Evolutionary conservation across 169 alveolate genomes (phyloP).

Genomic region (Cryptosporidium muris): DNA sequence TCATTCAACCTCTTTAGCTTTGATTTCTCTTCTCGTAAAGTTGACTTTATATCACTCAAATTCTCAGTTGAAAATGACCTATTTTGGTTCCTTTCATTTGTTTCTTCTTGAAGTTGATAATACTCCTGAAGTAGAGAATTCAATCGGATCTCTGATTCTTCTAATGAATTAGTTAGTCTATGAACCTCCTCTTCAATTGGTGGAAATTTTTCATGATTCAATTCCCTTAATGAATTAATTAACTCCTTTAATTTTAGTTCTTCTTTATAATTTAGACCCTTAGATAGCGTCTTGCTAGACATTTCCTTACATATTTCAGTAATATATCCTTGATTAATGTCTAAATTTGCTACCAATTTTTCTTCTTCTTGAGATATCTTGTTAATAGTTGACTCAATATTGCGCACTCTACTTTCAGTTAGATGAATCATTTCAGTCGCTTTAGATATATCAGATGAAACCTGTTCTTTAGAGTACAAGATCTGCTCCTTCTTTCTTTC

Average conservation of each 20-base stretch:
- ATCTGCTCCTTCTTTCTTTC: slow-evolving; percentile 8
- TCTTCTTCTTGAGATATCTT: slow-evolving; percentile 60
- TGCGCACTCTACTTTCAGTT: slow-evolving; percentile 28
- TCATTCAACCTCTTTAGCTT: slow-evolving; percentile 11
- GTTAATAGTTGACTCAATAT: slow-evolving; percentile 25
- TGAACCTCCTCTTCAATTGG: slow-evolving; percentile 23
- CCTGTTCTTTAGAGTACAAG: slow-evolving; percentile 5
- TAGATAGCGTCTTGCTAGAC: slow-evolving; percentile 16
- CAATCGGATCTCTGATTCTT: slow-evolving; percentile 24
- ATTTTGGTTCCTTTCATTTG: slow-evolving; percentile 4
- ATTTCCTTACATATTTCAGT: slow-evolving; percentile 21
- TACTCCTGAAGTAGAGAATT: slow-evolving; percentile 24
- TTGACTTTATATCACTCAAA: not conserved
- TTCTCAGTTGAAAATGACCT: not conserved
- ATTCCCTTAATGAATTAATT: slow-evolving; percentile 11
- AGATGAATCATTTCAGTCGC: slow-evolving; percentile 61
- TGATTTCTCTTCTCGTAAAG: slow-evolving; percentile 5
- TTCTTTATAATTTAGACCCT: slow-evolving; percentile 17
- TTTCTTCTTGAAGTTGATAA: slow-evolving; percentile 36
- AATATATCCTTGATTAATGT: slow-evolving; percentile 25
- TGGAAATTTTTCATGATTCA: slow-evolving; percentile 31
- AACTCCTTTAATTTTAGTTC: slow-evolving; percentile 10
- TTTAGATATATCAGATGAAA: slow-evolving; percentile 25
- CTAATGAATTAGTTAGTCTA: slow-evolving; percentile 4
- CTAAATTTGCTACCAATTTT: slow-evolving; percentile 11